A percentile compares a stretch with the other conserved stretches of the same genome.
Evolutionary conservation across 2,329 filamentous ascomycete genomes (phyloP).

Genomic region (Emergomyces orientalis): DNA sequence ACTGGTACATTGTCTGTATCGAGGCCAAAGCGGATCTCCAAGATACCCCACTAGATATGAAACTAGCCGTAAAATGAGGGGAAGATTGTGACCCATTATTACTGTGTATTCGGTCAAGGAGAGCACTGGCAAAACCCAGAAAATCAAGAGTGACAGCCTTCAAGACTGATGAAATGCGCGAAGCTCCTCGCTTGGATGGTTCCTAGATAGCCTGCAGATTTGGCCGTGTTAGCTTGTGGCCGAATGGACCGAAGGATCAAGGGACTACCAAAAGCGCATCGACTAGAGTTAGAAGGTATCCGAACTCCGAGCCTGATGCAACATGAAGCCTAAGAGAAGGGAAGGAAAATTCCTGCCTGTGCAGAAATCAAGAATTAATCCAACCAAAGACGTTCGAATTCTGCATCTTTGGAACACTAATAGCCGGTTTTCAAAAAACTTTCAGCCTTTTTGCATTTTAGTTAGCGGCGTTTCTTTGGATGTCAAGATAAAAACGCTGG

Average conservation of each 20-base stretch:
- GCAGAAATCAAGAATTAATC: neutral
- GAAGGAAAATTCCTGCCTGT: neutral
- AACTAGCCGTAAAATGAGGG: neutral
- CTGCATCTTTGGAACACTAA: neutral
- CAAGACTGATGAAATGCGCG: neutral
- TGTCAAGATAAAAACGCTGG: no score
- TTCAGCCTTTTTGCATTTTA: no score
- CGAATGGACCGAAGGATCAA: neutral
- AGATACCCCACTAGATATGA: neutral
- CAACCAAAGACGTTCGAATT: neutral
- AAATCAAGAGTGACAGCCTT: neutral
- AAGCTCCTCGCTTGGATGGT: neutral
- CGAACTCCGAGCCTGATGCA: neutral
- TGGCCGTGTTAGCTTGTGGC: neutral
- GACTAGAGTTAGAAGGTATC: neutral
- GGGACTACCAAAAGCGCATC: neutral
- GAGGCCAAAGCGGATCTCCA: no score
- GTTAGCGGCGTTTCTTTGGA: no score
- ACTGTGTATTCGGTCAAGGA: neutral
- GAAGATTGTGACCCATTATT: neutral
- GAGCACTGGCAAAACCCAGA: no score
- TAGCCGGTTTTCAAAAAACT: neutral
- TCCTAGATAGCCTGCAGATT: neutral
- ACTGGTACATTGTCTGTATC: no score
- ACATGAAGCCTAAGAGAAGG: neutral